Evolutionary conservation across 441 rosid species (phyloP).

Genomic region (Viola pubescens): DNA sequence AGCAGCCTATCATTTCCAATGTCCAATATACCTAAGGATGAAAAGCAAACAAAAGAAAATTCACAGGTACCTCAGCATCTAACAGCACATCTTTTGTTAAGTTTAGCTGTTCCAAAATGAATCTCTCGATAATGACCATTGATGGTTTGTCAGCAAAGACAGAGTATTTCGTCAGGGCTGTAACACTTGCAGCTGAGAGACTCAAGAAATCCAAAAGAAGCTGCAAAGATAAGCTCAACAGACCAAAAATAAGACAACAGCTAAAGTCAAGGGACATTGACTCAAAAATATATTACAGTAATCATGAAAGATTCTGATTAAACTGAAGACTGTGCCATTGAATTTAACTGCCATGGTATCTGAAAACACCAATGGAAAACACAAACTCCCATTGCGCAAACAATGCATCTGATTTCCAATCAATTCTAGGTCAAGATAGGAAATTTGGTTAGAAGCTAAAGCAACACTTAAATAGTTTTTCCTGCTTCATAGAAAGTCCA

Average conservation of each 20-base stretch:
- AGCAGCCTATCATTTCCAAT: not conserved
- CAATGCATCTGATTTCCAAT: no score
- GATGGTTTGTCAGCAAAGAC: conserved; percentile 27
- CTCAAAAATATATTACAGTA: not conserved
- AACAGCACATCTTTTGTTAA: conserved; percentile 42
- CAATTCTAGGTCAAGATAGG: no score
- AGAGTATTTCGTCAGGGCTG: conserved; percentile 41
- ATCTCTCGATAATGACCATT: conserved; percentile 37
- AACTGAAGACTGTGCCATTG: not conserved
- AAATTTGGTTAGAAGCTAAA: no score
- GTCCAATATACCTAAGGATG: not conserved
- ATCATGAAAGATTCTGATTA: not conserved
- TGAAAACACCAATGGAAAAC: not conserved
- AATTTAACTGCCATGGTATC: no score
- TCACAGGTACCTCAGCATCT: conserved; percentile 48
- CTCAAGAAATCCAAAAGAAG: conserved; percentile 52
- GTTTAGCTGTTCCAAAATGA: conserved; percentile 52
- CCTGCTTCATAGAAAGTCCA: no score
- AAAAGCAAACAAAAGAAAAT: conserved; percentile 1
- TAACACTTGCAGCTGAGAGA: conserved; percentile 43
- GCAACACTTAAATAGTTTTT: no score
- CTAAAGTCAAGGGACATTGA: not conserved
- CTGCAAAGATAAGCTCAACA: conserved; percentile 35
- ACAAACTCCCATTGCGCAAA: not conserved
- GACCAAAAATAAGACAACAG: conserved; percentile 1